These are phyloP conservation scores for Ophiocordyceps unilateralis DNA, from an alignment of 2,329 filamentous ascomycete species.

Conservation along the genomic window DNA sequence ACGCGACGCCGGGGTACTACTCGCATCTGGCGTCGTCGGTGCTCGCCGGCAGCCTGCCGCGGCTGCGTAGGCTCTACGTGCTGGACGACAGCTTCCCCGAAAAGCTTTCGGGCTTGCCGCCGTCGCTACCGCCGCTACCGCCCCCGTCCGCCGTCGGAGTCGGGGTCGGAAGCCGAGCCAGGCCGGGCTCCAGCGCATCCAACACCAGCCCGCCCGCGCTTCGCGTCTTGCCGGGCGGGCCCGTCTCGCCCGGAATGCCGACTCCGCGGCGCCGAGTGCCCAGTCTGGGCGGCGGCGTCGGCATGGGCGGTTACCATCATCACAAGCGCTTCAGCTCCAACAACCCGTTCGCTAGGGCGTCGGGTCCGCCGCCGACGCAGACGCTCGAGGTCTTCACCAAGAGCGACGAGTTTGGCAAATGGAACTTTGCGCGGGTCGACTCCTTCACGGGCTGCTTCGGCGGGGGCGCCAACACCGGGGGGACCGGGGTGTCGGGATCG, in stretches of 20 bases:
- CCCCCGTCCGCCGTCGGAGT: constrained; percentile 31
- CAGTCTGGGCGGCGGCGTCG: constrained; percentile 7
- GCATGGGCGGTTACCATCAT: not conserved
- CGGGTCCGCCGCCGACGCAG: constrained; percentile 24
- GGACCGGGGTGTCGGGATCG: constrained; percentile 7
- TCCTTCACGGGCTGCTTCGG: constrained; percentile 6
- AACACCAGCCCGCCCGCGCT: constrained; percentile 4
- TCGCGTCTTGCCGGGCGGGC: constrained; percentile 4
- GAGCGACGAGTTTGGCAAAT: constrained; percentile 38
- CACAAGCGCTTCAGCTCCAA: constrained; percentile 38
- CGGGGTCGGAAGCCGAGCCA: constrained; percentile 6
- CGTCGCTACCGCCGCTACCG: constrained; percentile 27
- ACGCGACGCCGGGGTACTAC: constrained; percentile 52
- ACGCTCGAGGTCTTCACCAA: constrained; percentile 45
- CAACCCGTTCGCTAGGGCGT: constrained; percentile 32
- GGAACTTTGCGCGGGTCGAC: constrained; percentile 37
- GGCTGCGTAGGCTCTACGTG: constrained; percentile 64
- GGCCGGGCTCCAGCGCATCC: constrained; percentile 16
- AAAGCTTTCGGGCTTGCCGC: constrained; percentile 53
- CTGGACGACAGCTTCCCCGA: constrained; percentile 73
- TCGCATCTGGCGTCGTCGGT: constrained; percentile 74
- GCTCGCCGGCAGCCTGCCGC: constrained; percentile 56
- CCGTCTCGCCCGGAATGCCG: constrained; percentile 7
- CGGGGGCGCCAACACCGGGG: constrained; percentile 3
- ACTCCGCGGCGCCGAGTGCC: constrained; percentile 11